Conservation (phyloP, 1,139 yeast species). For the Suhomyces atakaporum region DNA sequence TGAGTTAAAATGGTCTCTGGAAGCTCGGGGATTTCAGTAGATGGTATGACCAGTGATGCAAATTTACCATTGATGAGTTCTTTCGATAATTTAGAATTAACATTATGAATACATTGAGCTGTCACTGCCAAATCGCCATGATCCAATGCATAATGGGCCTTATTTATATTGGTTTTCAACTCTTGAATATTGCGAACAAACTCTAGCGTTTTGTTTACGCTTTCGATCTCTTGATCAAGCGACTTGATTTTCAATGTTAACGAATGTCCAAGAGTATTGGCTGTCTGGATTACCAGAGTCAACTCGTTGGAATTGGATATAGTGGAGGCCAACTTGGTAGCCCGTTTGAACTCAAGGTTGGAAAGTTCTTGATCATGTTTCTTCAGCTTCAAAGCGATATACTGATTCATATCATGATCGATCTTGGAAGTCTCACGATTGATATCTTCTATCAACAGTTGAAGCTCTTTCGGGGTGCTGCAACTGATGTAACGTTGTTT, state of each 20-base stretch:
- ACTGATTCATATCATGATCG: conserved; percentile 31
- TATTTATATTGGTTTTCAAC: conserved; percentile 63
- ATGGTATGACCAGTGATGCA: conserved; percentile 85
- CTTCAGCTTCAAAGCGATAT: conserved; percentile 28
- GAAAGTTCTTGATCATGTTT: conserved; percentile 40
- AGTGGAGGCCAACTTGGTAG: conserved; percentile 37
- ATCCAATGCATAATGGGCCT: conserved; percentile 69
- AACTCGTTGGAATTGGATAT: conserved; percentile 48
- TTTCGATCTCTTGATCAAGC: conserved; percentile 68
- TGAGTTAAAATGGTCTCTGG: conserved; percentile 60
- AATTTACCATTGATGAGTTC: conserved; percentile 62
- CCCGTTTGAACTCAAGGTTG: conserved; percentile 39
- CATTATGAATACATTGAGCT: conserved; percentile 58
- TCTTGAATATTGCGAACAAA: conserved; percentile 68
- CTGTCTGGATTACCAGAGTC: conserved; percentile 52
- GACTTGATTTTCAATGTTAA: conserved; percentile 70
- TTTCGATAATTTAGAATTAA: conserved; percentile 54
- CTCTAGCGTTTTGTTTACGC: conserved; percentile 63
- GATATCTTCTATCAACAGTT: conserved; percentile 22
- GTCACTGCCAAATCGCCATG: conserved; percentile 71
- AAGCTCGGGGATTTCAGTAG: conserved; percentile 81
- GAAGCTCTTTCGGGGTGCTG: conserved; percentile 23
- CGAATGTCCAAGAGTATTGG: conserved; percentile 65
- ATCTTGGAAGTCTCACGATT: conserved; percentile 22
- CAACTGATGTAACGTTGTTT: conserved; percentile 11